Percentiles rank a stretch among this genome's conserved stretches.
Conservation (phyloP, 2,329 filamentous ascomycete genomes). For the Onygena corvina region DNA sequence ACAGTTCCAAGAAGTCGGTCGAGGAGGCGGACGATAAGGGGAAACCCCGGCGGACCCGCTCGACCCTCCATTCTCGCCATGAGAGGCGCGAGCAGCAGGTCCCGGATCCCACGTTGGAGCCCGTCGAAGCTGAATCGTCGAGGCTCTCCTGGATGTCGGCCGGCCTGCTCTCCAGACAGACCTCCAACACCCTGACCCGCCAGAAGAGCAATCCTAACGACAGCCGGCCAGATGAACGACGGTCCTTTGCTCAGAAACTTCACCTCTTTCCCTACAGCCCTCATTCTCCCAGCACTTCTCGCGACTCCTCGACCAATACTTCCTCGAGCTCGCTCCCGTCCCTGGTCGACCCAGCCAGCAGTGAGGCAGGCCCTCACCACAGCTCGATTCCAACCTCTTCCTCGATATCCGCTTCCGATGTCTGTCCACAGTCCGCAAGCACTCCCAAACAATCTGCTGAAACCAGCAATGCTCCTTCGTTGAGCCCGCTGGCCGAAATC, state of each 20-base stretch:
- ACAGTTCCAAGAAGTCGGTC: conserved; percentile 4
- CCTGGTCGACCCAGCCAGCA: conserved; percentile 11
- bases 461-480: conserved; percentile 10
- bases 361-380: conserved; percentile 18
- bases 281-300: conserved; percentile 27
- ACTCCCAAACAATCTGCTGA: conserved; percentile 9
- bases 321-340: conserved; percentile 32
- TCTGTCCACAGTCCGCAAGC: not conserved
- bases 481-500: conserved; percentile 16
- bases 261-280: conserved; percentile 17
- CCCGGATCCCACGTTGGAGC: not conserved
- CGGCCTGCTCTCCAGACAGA: conserved; percentile 12
- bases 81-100: not conserved
- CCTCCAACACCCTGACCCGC: conserved; percentile 10
- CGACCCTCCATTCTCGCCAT: not conserved
- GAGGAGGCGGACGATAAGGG: conserved; percentile 15
- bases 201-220: conserved; percentile 15
- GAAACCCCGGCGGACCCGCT: not conserved
- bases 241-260: conserved; percentile 14
- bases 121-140: conserved; percentile 3
- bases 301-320: conserved; percentile 29
- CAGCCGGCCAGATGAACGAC: conserved; percentile 14
- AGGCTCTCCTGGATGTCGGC: conserved; percentile 11
- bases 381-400: conserved; percentile 8
- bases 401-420: conserved; percentile 1